Base-by-base conservation (phyloP, 306 rosid species). In the Datisca glomerata region DNA sequence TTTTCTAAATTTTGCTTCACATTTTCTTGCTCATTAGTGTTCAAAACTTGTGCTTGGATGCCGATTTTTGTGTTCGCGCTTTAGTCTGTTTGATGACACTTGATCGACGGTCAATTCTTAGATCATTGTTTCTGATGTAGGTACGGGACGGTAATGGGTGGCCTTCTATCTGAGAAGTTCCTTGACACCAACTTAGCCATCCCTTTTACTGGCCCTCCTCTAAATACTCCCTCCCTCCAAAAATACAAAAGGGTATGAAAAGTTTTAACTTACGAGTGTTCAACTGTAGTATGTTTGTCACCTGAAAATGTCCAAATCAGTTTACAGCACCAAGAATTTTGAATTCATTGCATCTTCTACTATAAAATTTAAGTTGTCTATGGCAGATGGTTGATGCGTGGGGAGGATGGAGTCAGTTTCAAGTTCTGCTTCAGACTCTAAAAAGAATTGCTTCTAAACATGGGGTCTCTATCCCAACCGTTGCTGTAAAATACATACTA, bases 81-180 rank as follows among this genome's bases (percentile, higher is more conserved):
- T n/a, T n/a, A n/a, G n/a, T n/a, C n/a, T n/a, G n/a, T n/a, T n/a
- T n/a, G n/a, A n/a, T n/a, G n/a, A n/a, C n/a, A n/a, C n/a, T n/a
- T n/a, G n/a, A n/a, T n/a, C n/a, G n/a, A n/a, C n/a, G n/a, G n/a
- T n/a, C n/a, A n/a, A n/a, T n/a, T n/a, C n/a, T n/a, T n/a, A n/a
- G n/a, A n/a, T n/a, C n/a, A n/a, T n/a, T n/a, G n/a, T n/a, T n/a
- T n/a, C n/a, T n/a, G n/a, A 53, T 70, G 84, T 86, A 89, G 95
- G 68, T 89, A 89, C 54, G 97, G 97, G 9, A 83, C 97, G 2
- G 81, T 89, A 42, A 67, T 89, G 95, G 95, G 97, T 47, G 97
- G 95, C 63, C 74, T 89, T 6, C 61, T 87, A 67, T 83, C 94
- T 28, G 97, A 79, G 61, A 87, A 87, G 70, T 87, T 79, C 67